Evolutionary conservation across 495 filamentous ascomycete genomes (phyloP), one percentile per base, ranked within the genome.

Genomic region (Neurospora cerealis): DNA sequence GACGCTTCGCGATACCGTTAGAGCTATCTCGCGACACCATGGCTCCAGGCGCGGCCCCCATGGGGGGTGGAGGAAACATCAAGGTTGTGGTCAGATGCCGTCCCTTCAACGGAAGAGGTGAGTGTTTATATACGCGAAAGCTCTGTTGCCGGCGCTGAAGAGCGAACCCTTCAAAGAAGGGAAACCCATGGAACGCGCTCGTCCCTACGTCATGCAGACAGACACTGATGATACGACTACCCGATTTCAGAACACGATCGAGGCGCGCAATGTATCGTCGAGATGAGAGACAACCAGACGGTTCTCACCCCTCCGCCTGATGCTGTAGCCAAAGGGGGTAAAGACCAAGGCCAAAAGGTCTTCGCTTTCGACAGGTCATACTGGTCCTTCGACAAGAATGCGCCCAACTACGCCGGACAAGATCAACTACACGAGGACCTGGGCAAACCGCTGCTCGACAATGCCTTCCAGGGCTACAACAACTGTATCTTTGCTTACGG

Each of bases 401-500:
- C 93, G 73, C 83, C 89, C 0, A 89, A 92, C 81, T 99, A 93
- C 82, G 96, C 96, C 69, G 93, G 94, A 37, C 96, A 99, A 82
- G 90, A 95, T 40, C 88, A 94, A 78, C 86, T 99, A 8, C 96
- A 96, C 79, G 85, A 89, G 38, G 96, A 99, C 80, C 83, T 99
- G 74, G 96, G 96, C 72, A 88, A 88, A 77, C 96, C 96, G 71
- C 87, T 99, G 71, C 88, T 99, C 77, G 95, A 99, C 85, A 98
- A 98, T 89, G 96, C 96, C 38, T 98, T 99, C 78, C 91, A 94
- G 78, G 96, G 96, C 37, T 99, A 98, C 85, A 99, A 99, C 85
- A 98, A 98, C 82, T 99, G 96, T 87, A 99, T 99, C 79, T 99
- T 99, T 83, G 96, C 96, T 5, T 99, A 99, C 80, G 96, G 96